Evolutionary conservation across 2,329 filamentous ascomycete genomes (phyloP), one percentile per base, ranked within the genome.

Genomic region (Sclerotinia nivalis): DNA sequence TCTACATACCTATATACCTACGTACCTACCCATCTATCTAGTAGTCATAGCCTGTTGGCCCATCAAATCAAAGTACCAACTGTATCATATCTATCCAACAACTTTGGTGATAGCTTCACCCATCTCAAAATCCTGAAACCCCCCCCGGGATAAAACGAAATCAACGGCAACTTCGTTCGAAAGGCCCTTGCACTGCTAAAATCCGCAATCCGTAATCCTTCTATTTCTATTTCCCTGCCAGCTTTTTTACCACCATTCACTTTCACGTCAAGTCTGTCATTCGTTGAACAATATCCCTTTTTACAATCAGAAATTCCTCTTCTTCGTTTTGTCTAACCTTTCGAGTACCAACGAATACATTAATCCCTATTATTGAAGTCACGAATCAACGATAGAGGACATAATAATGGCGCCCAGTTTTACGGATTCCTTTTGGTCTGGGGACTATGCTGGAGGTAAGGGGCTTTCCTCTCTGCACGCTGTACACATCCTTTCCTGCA

Each of bases 351-450:
- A 28, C 47, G 47, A 52, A 40, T 52, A 52, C 47, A 65, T 28
- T 43, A 28, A 52, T 52, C n/a, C 47, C 61, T 28, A 52, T 22
- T 54, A 65, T 52, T 65, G 61, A 40, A 64, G 61, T 52, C 31
- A 52, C 61, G 61, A 54, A 52, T 65, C 61, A 22, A 65, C 47
- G 61, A 65, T 52, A 65, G 61, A 65, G 61, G 52, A 65, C 47
- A 65, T 65, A 40, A 52, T 69, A 78, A 88, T 81, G 80, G 95
- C 95, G 92, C 91, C 92, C 76, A 88, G 92, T 77, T 98, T 99
- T 82, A 90, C 93, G 76, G 93, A 95, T 83, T 97, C 94, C 65
- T 98, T 99, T 84, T 99, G 96, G 96, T 97, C 96, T 72, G 88
- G 89, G 80, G 96, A 99, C 86, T 98, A 98, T 86, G 95, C 95